These are phyloP conservation scores for Globisporangium cystogenes DNA, from an alignment of 352 stramenopile species.

Conservation along the genomic window DNA sequence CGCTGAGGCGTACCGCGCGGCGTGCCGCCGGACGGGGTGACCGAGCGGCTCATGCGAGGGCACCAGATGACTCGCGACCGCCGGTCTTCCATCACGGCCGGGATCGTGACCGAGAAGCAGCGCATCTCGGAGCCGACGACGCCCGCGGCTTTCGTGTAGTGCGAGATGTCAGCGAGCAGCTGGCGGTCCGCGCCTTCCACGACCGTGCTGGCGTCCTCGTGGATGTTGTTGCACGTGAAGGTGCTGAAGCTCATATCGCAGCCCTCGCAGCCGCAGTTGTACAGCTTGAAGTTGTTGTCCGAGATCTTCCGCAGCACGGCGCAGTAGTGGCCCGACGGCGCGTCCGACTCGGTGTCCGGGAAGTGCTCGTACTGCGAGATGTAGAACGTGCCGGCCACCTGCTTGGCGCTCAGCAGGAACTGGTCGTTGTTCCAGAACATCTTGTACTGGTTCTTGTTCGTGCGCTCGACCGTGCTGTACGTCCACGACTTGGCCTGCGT, in stretches of 20 bases:
- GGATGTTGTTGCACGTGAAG: constrained; percentile 78
- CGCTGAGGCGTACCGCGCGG: constrained; percentile 41
- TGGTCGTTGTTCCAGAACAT: constrained; percentile 87
- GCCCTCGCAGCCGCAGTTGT: constrained; percentile 82
- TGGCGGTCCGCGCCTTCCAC: constrained; percentile 65
- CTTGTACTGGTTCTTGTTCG: constrained; percentile 85
- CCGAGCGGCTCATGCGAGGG: constrained; percentile 52
- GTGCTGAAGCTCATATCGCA: constrained; percentile 83
- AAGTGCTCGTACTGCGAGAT: constrained; percentile 90
- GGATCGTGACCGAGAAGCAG: constrained; percentile 74
- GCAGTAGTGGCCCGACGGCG: constrained; percentile 68
- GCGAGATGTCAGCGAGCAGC: constrained; percentile 78
- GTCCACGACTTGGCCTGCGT: constrained; percentile 76
- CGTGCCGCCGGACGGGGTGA: constrained; percentile 59
- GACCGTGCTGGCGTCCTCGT: constrained; percentile 33
- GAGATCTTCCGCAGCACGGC: constrained; percentile 64
- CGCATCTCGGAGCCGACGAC: constrained; percentile 76
- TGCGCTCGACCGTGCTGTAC: constrained; percentile 72
- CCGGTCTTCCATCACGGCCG: constrained; percentile 76
- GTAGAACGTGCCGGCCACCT: constrained; percentile 81
- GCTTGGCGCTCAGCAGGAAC: constrained; percentile 80
- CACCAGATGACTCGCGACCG: constrained; percentile 83
- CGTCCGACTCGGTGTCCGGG: constrained; percentile 45
- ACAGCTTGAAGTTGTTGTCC: constrained; percentile 85
- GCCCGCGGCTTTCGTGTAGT: constrained; percentile 77